phyloP scores from a whole-genome alignment of 345 rosid genomes.

The Dipteronia dyeriana region DNA sequence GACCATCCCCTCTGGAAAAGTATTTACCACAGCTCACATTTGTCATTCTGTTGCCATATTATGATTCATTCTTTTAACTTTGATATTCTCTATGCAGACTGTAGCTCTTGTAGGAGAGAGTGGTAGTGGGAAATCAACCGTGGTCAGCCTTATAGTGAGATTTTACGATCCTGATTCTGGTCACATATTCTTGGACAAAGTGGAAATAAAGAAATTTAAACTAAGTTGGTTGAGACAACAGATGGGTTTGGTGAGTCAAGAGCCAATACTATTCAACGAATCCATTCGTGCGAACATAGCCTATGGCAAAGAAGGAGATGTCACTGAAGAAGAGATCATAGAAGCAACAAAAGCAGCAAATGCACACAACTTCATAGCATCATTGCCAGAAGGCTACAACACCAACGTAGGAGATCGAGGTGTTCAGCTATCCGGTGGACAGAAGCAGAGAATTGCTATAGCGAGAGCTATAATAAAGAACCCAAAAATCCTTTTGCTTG shows the following conservation, averaged over 20 bases:
- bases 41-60: background rate
- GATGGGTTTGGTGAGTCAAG: slow-evolving; percentile 73
- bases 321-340: slow-evolving; percentile 53
- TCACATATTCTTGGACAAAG: slow-evolving; percentile 40
- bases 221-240: slow-evolving; percentile 73
- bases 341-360: slow-evolving; percentile 58
- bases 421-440: slow-evolving; percentile 73
- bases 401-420: slow-evolving; percentile 78
- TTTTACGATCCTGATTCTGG: slow-evolving; percentile 79
- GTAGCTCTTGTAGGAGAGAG: slow-evolving; percentile 83
- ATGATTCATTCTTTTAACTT: background rate
- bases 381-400: slow-evolving; percentile 64
- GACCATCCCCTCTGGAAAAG: slow-evolving; percentile 81
- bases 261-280: slow-evolving; percentile 74
- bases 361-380: slow-evolving; percentile 66
- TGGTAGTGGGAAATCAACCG: slow-evolving; percentile 79
- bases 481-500: slow-evolving; percentile 64
- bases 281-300: slow-evolving; percentile 60
- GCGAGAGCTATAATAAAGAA: slow-evolving; percentile 67
- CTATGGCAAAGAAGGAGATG: slow-evolving; percentile 56
- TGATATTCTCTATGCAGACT: slow-evolving; percentile 34
- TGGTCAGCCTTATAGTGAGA: slow-evolving; percentile 62
- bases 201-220: slow-evolving; percentile 39
- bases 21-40: slow-evolving; percentile 10
- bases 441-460: slow-evolving; percentile 68